Evolutionary conservation across 257 asterid genomes (phyloP).

Genomic region (Cruciata laevipes): DNA sequence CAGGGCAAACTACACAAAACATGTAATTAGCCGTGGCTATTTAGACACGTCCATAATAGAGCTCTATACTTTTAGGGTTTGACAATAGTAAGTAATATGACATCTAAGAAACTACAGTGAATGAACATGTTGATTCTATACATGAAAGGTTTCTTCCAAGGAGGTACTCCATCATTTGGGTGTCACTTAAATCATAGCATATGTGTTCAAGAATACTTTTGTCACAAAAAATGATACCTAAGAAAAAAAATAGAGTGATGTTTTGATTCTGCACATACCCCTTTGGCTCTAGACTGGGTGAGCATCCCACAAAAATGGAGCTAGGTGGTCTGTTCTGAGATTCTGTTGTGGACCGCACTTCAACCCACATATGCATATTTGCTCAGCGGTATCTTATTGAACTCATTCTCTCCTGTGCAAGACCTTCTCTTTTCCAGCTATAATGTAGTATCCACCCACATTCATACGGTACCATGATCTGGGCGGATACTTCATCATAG

Average conservation of each 20-base stretch:
- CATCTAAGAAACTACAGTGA: neutral
- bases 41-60: too few relatives aligned
- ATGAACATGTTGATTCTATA: conserved; percentile 88
- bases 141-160: conserved; percentile 93
- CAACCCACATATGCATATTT: conserved; percentile 92
- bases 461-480: too few relatives aligned
- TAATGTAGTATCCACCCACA: too few relatives aligned
- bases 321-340: conserved; percentile 94
- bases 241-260: neutral
- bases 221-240: conserved; percentile 26
- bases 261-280: conserved; percentile 43
- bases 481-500: too few relatives aligned
- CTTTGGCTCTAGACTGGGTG: conserved; percentile 92
- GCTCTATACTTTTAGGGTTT: neutral
- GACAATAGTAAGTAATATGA: neutral
- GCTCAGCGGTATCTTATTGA: conserved; percentile 95
- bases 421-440: conserved; percentile 97
- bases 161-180: conserved; percentile 99
- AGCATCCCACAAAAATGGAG: conserved; percentile 97
- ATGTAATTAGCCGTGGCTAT: conserved; percentile 6
- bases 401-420: conserved; percentile 99
- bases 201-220: conserved; percentile 91
- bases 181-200: conserved; percentile 84
- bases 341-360: conserved; percentile 97
- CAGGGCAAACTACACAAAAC: conserved; percentile 70